A percentile compares a stretch with the other conserved stretches of the same genome.
phyloP scores from a whole-genome alignment of 2,329 filamentous ascomycete genomes.

The Sarocladiaceae sp. region DNA sequence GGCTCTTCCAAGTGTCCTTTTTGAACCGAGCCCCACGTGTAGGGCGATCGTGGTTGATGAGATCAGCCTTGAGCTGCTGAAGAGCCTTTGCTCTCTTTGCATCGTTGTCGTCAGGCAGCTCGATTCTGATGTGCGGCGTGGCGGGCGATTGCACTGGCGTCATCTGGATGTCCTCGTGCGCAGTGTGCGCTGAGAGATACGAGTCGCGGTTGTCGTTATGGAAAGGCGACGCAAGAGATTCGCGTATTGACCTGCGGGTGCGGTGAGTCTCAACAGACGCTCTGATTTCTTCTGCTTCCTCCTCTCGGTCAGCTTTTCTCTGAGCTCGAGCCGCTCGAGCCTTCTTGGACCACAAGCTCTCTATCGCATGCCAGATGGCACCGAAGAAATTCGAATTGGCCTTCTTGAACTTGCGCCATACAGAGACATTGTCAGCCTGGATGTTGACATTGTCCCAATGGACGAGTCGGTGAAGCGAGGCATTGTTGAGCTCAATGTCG shows the following conservation, averaged over 20 bases:
- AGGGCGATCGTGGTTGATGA: conserved; percentile 67
- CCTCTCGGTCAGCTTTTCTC: conserved; percentile 38
- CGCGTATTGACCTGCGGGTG: conserved; percentile 27
- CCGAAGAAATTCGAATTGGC: conserved; percentile 59
- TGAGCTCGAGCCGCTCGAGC: conserved; percentile 41
- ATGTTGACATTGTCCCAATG: conserved; percentile 94
- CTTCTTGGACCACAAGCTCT: conserved; percentile 45
- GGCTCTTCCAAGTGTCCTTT: conserved; percentile 88
- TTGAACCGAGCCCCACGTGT: conserved; percentile 76
- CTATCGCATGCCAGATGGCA: conserved; percentile 42
- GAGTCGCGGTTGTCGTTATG: conserved; percentile 36
- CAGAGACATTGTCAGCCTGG: conserved; percentile 73
- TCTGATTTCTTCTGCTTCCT: conserved; percentile 46
- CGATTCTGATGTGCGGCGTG: conserved; percentile 27
- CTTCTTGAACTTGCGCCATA: conserved; percentile 90
- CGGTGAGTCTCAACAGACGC: conserved; percentile 44
- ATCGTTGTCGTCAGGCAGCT: conserved; percentile 31
- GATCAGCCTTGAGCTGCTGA: conserved; percentile 41
- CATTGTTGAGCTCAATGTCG: conserved; percentile 93
- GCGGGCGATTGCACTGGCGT: conserved; percentile 84
- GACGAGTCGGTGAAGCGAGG: conserved; percentile 80
- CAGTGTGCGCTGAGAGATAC: conserved; percentile 34
- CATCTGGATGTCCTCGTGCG: conserved; percentile 79
- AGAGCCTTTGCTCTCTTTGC: conserved; percentile 30
- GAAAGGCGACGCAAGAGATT: conserved; percentile 44